Base-by-base conservation (phyloP, 2,329 filamentous ascomycete species). In the Aspergillus neoniger region DNA sequence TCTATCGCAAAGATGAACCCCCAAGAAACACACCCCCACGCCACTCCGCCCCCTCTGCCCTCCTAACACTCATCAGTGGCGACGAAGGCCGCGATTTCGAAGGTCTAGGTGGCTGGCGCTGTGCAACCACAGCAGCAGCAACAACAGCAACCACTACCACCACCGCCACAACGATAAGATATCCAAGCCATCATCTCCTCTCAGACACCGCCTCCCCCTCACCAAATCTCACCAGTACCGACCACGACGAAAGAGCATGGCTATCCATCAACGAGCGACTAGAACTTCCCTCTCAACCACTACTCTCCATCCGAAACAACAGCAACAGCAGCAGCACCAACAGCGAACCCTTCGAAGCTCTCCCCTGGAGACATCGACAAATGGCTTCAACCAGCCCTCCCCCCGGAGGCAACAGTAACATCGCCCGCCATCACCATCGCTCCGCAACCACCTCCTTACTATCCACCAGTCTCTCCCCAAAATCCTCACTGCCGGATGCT, bases 31-130 rank as follows among this genome's bases (percentile, higher is more conserved):
- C 57, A 49, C 65, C 28, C 23, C 48, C 48, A 7, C 28, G 65
- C 56, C 58, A 65, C 6, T 61, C 51, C 10, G 59, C 65, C 15
- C 49, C 59, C 30, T 62, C 49, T 19, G 55, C 62, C 36, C 69
- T 74, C 39, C 66, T 66, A 12, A 63, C 65, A 47, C 62, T 74
- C 17, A 67, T 74, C 44, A 74, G 71, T 59, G 71, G 70, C 2
- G 71, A 77, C 52, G 69, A 70, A 21, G 67, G 72, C 50, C 74
- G 77, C n/a, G 77, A 80, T 62, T 80, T 79, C 59, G 77, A 80
- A 68, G 77, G 77, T 3, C 70, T 79, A 5, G 77, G 77, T 9
- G 77, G 77, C 21, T 79, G 77, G 77, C 69, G 75, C 38, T 68
- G 58, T 60, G 62, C 61, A 12, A 36, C 32, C 10, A 36, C 32